These are phyloP conservation scores for Annulohypoxylon truncatum DNA, from an alignment of 2,329 filamentous ascomycete species.

Conservation along the genomic window DNA sequence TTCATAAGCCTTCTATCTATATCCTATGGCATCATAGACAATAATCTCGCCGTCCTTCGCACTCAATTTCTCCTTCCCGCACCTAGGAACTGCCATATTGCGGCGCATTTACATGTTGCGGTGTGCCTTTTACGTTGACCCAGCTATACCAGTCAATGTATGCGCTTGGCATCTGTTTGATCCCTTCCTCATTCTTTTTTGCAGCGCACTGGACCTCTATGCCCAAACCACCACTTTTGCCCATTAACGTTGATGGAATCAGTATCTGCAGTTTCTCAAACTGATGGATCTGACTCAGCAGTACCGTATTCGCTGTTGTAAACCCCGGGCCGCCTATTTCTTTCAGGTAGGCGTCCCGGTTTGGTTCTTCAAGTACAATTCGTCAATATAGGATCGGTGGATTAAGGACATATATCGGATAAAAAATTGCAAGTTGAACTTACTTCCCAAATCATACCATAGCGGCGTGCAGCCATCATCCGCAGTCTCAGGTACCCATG, in stretches of 20 bases:
- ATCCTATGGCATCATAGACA: background rate
- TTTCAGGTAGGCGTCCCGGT: background rate
- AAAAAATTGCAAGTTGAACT: background rate
- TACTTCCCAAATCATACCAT: background rate
- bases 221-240: background rate
- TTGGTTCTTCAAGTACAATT: background rate
- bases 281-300: background rate
- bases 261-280: background rate
- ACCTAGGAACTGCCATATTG: background rate
- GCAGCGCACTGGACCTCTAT: background rate
- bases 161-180: background rate
- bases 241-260: background rate
- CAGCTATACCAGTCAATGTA: background rate
- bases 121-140: background rate
- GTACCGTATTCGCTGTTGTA: background rate
- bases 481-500: background rate
- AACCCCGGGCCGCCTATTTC: background rate
- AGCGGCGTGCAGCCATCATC: background rate
- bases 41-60: background rate
- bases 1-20: background rate
- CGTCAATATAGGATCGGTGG: background rate
- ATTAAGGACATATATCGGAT: background rate
- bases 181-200: background rate
- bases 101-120: no score
- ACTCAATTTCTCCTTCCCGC: background rate